A percentile compares a stretch with the other conserved stretches of the same genome.
phyloP scores from a whole-genome alignment of 441 rosid genomes.

The Lepidium campestre region DNA sequence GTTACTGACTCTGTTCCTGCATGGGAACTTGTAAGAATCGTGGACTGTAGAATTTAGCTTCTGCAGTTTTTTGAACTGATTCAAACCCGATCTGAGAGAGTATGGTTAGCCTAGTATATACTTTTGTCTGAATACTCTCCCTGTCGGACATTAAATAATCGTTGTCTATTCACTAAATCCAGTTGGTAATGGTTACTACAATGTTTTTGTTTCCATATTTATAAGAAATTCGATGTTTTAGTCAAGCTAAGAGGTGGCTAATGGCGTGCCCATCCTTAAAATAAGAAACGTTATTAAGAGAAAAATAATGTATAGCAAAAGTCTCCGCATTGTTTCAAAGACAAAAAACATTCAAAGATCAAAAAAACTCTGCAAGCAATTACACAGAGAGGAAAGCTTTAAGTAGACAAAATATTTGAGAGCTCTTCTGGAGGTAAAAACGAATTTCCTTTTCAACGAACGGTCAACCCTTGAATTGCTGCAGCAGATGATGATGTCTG shows the following conservation, averaged over 20 bases:
- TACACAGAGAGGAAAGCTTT: background rate
- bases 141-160: background rate
- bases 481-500: constrained; percentile 40
- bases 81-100: background rate
- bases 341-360: constrained; percentile 5
- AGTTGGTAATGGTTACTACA: background rate
- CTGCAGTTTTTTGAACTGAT: background rate
- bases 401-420: background rate
- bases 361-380: constrained; percentile 4
- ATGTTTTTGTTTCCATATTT: background rate
- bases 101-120: background rate
- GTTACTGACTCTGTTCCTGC: constrained; percentile 1
- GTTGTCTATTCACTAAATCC: background rate
- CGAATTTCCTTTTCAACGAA: constrained; percentile 32
- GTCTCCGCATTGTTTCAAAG: constrained; percentile 9
- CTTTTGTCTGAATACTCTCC: background rate
- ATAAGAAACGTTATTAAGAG: background rate
- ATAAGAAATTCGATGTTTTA: background rate
- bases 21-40: constrained; percentile 9
- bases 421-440: constrained; percentile 2
- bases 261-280: background rate
- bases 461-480: constrained; percentile 41
- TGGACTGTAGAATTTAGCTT: background rate
- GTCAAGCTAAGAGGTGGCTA: background rate
- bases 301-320: constrained; percentile 6